Evolutionary conservation across 2,329 filamentous ascomycete species (phyloP).

Genomic region (Rutstroemia sp.): DNA sequence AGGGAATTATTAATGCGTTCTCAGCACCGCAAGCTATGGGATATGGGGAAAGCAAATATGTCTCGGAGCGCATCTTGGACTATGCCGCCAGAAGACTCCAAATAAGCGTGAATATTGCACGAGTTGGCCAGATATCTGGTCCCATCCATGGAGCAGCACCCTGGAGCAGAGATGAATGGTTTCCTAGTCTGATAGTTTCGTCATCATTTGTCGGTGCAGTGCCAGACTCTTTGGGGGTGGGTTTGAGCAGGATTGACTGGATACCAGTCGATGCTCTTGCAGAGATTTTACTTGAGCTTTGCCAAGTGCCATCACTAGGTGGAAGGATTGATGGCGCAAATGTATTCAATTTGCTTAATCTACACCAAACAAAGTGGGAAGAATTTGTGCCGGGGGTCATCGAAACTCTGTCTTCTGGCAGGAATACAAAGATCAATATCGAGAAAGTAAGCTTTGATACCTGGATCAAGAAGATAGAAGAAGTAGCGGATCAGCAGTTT

Average conservation of each 20-base stretch:
- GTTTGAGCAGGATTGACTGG: neutral
- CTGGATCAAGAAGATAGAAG: neutral
- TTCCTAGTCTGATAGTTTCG: neutral
- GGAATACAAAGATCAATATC: neutral
- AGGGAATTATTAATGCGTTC: neutral
- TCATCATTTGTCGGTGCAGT: neutral
- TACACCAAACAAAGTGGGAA: neutral
- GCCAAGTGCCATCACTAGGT: neutral
- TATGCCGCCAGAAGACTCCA: constrained; percentile 30
- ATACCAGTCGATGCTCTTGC: neutral
- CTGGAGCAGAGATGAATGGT: neutral
- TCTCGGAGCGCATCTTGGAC: constrained; percentile 35
- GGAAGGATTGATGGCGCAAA: neutral
- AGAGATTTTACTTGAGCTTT: neutral
- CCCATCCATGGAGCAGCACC: neutral
- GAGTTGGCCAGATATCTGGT: constrained; percentile 42
- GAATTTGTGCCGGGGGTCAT: neutral
- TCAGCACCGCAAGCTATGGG: constrained; percentile 16
- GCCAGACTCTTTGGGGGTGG: neutral
- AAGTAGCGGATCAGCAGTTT: neutral
- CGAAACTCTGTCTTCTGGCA: neutral
- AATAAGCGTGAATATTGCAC: constrained; percentile 34
- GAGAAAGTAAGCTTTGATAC: neutral
- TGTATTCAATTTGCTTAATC: neutral
- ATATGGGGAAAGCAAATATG: constrained; percentile 22